Evolutionary conservation across 2,329 filamentous ascomycete genomes (phyloP).

Genomic region (Botrytis aclada): DNA sequence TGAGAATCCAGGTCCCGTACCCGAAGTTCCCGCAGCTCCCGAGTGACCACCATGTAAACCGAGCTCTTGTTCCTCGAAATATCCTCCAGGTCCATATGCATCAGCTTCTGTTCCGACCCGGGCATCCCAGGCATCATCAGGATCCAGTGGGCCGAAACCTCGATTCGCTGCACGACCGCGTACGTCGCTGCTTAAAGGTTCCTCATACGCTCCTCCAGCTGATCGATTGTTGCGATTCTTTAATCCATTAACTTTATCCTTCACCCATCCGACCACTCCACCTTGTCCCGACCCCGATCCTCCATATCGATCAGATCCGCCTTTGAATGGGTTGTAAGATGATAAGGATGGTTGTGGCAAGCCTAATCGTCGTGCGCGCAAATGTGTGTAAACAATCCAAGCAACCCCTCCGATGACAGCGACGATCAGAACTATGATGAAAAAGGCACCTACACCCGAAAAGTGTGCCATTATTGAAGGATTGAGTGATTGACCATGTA

Average conservation of each 20-base stretch:
- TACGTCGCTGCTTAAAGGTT: slow-evolving; percentile 43
- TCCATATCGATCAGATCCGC: slow-evolving; percentile 40
- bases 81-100: slow-evolving; percentile 56
- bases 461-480: slow-evolving; percentile 51
- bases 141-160: slow-evolving; percentile 68
- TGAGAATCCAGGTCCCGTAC: slow-evolving; percentile 40
- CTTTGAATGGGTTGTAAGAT: slow-evolving; percentile 68
- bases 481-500: background rate
- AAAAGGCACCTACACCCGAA: slow-evolving; percentile 65
- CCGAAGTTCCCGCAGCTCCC: slow-evolving; percentile 51
- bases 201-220: slow-evolving; percentile 70
- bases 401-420: slow-evolving; percentile 54
- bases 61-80: slow-evolving; percentile 76
- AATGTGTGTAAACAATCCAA: slow-evolving; percentile 70
- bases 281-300: slow-evolving; percentile 49
- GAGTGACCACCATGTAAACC: slow-evolving; percentile 46
- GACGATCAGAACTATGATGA: slow-evolving; percentile 68
- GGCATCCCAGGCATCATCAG: slow-evolving; percentile 83
- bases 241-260: slow-evolving; percentile 60
- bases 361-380: slow-evolving; percentile 70
- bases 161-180: slow-evolving; percentile 45
- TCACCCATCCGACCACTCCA: slow-evolving; percentile 71
- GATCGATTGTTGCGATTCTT: slow-evolving; percentile 63
- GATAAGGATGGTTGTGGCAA: slow-evolving; percentile 66
- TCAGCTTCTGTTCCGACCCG: slow-evolving; percentile 73